Evolutionary conservation across 108 stramenopile species (phyloP).

Genomic region (Chaetoceros tenuissimus): DNA sequence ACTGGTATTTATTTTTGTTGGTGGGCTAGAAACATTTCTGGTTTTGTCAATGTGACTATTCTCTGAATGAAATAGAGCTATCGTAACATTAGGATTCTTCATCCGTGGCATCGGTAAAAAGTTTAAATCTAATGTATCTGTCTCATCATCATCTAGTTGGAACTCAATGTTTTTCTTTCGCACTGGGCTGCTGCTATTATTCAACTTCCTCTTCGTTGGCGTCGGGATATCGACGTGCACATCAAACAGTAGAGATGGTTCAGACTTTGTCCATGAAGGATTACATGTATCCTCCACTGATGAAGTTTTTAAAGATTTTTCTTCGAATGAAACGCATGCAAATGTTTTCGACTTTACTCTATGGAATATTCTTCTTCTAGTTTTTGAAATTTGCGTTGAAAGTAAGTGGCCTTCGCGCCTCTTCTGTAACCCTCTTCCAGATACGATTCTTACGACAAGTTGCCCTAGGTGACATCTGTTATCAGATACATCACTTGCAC

Average conservation of each 20-base stretch:
- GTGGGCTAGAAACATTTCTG: conserved; percentile 23
- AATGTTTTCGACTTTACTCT: no score
- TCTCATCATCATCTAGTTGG: neutral
- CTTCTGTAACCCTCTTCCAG: no score
- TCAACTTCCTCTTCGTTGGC: neutral
- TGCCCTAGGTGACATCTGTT: no score
- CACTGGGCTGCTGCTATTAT: conserved; percentile 1
- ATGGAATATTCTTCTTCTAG: no score
- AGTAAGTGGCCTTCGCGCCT: no score
- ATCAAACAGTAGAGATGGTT: conserved; percentile 68
- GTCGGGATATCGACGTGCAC: conserved; percentile 36
- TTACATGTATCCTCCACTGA: conserved; percentile 43
- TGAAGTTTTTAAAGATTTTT: no score
- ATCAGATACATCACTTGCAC: no score
- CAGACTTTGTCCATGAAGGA: conserved; percentile 64
- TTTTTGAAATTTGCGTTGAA: no score
- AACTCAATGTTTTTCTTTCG: neutral
- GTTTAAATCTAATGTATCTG: neutral
- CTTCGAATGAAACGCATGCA: no score
- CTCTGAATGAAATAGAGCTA: conserved; percentile 36
- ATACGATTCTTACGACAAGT: no score
- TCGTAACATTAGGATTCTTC: conserved; percentile 22
- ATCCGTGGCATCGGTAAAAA: conserved; percentile 1
- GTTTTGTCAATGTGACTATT: conserved; percentile 17
- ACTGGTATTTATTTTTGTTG: conserved; percentile 15